Evolutionary conservation across 805 yeast genomes (phyloP), one percentile per base, ranked within the genome.

Genomic region (Starmerella cellae): DNA sequence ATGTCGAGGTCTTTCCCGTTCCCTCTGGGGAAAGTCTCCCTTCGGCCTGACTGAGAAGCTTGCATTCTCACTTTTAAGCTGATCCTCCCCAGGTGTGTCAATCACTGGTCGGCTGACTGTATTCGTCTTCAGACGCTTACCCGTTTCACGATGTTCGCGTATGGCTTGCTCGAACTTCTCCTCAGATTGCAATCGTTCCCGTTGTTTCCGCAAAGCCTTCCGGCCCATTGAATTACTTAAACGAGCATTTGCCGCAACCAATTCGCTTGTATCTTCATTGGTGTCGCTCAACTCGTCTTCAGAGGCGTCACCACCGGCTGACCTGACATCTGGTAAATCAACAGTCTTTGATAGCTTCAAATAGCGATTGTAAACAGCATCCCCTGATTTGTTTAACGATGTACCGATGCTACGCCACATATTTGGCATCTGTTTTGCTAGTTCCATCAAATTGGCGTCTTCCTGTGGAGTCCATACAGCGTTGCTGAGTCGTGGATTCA

Each of bases 321-420:
- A n/a, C n/a, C n/a, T n/a, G n/a, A n/a, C n/a, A n/a, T n/a, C n/a
- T n/a, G n/a, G n/a, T n/a, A n/a, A n/a, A n/a, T 24, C 13, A 9
- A 9, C 28, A 24, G 28, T 24, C 13, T 13, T 13, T 24, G 9
- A 13, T 9, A 28, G 31, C 31, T 28, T 17, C 8, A 28, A 8
- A 14, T 14, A 28, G n/a, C 31, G 8, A 6, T 8, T 14, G 16
- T 28, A 13, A 17, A n/a, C 5, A 8, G 8, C 31, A 5, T 35
- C 38, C 8, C 28, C 38, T 4, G 38, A 35, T 21, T 87, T 85
- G 59, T 87, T 65, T 9, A 77, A 59, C 5, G 82, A 74, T 1
- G 94, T 80, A 4, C 39, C 43, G n/a, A 91, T 82, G 1, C 91
- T 75, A 36, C 94, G 71, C 98, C 98, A 88, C 61, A 87, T 96